Conservation (phyloP, 371 early-diverging fungal genomes). For the Encephalitozoon hellem region DNA sequence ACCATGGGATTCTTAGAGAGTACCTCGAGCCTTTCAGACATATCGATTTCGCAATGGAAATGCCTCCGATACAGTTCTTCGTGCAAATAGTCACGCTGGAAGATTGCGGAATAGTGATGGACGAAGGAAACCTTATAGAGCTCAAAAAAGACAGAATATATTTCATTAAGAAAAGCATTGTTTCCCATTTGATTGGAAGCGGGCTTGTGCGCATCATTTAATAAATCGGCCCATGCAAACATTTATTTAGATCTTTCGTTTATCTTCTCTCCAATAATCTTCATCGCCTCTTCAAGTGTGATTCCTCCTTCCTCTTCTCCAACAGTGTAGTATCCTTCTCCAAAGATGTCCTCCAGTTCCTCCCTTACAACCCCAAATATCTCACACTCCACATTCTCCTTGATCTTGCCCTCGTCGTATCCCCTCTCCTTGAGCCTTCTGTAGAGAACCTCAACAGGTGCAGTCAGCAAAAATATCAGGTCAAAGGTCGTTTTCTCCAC, state of each 20-base stretch:
- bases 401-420: slow-evolving; percentile 75
- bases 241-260: background rate
- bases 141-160: slow-evolving; percentile 45
- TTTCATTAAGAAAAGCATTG: slow-evolving; percentile 24
- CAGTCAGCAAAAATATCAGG: slow-evolving; percentile 76
- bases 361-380: slow-evolving; percentile 89
- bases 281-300: background rate
- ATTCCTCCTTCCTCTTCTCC: background rate
- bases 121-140: slow-evolving; percentile 42
- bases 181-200: slow-evolving; percentile 37
- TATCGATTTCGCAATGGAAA: background rate
- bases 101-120: slow-evolving; percentile 52
- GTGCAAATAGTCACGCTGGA: slow-evolving; percentile 32
- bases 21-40: slow-evolving; percentile 6
- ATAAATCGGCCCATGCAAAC: background rate
- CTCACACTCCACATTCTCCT: slow-evolving; percentile 89
- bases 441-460: slow-evolving; percentile 70
- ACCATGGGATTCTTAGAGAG: background rate
- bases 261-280: background rate
- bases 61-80: slow-evolving; percentile 39
- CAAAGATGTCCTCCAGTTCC: slow-evolving; percentile 74
- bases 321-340: slow-evolving; percentile 36
- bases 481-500: slow-evolving; percentile 70
- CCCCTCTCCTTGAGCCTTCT: slow-evolving; percentile 73
- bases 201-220: slow-evolving; percentile 31